phyloP scores from a whole-genome alignment of 2,329 filamentous ascomycete genomes.

The Hypoxylon sp. region DNA sequence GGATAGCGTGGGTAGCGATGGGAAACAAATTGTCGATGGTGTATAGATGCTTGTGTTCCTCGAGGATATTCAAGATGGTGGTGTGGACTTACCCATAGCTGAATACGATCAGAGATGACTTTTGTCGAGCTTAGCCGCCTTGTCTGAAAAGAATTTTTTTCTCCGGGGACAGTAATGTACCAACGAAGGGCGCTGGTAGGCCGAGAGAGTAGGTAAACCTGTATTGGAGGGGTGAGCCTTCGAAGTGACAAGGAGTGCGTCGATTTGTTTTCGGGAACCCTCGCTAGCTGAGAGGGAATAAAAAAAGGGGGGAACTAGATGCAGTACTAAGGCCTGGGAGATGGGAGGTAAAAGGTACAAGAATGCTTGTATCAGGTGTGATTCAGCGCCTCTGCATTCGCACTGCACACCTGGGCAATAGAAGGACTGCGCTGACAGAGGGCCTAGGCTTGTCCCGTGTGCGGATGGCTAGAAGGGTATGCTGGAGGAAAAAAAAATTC shows the following conservation, averaged over 20 bases:
- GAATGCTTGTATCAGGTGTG: constrained; percentile 41
- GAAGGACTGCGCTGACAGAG: constrained; percentile 32
- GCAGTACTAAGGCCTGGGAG: constrained; percentile 36
- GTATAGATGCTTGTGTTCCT: constrained; percentile 39
- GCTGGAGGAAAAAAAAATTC: constrained; percentile 37
- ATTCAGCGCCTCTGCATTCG: constrained; percentile 42
- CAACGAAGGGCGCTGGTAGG: constrained; percentile 40
- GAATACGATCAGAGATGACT: constrained; percentile 43
- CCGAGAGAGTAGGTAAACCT: constrained; percentile 46
- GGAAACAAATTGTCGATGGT: constrained; percentile 26
- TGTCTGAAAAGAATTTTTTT: constrained; percentile 46
- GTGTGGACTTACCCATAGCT: constrained; percentile 51
- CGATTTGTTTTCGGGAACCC: constrained; percentile 41
- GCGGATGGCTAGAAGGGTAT: constrained; percentile 24
- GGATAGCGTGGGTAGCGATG: constrained; percentile 25
- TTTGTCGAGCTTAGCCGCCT: constrained; percentile 50
- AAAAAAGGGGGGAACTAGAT: constrained; percentile 29
- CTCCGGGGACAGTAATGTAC: constrained; percentile 45
- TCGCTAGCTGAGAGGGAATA: constrained; percentile 41
- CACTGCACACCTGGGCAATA: constrained; percentile 38
- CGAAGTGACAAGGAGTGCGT: constrained; percentile 48
- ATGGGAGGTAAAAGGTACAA: constrained; percentile 31
- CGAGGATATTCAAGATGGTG: constrained; percentile 38
- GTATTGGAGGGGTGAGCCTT: constrained; percentile 51
- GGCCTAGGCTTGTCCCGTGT: constrained; percentile 35